phyloP scores from a whole-genome alignment of 768 basidiomycete species.

The Dioszegia crocea region DNA sequence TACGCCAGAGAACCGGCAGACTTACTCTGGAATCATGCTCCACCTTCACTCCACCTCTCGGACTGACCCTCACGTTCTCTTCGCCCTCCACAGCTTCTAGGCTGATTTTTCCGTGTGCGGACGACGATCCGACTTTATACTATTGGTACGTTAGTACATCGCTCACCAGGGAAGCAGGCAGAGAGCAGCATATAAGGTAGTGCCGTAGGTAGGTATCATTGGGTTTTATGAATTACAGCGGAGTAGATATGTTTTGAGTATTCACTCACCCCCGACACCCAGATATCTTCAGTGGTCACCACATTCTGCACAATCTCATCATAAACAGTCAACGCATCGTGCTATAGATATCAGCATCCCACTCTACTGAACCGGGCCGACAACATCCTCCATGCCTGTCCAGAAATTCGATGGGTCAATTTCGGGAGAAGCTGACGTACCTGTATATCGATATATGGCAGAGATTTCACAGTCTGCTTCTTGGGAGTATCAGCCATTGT shows the following conservation, averaged over 20 bases:
- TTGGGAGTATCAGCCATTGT: not conserved
- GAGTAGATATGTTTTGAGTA: not conserved
- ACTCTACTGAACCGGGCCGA: no score
- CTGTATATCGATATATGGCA: conserved; percentile 48
- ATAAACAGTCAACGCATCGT: conserved; percentile 60
- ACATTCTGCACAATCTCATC: conserved; percentile 62
- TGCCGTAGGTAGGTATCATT: no score
- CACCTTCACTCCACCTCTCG: conserved; percentile 56
- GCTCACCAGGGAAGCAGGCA: no score
- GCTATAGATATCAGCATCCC: conserved; percentile 47
- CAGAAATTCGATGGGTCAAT: not conserved
- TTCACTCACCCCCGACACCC: conserved; percentile 62
- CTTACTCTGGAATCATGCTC: conserved; percentile 44
- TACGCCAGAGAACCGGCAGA: not conserved
- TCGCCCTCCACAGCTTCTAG: conserved; percentile 55
- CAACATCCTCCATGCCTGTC: no score
- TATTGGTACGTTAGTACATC: no score
- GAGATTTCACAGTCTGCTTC: conserved; percentile 6
- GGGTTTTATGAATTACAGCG: no score
- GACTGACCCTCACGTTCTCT: conserved; percentile 51
- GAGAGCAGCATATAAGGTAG: no score
- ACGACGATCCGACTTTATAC: conserved; percentile 54
- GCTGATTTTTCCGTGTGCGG: conserved; percentile 63
- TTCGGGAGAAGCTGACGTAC: conserved; percentile 19
- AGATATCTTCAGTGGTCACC: conserved; percentile 62